Evolutionary conservation across 169 alveolate genomes (phyloP).

Genomic region (Perkinsus marinus): DNA sequence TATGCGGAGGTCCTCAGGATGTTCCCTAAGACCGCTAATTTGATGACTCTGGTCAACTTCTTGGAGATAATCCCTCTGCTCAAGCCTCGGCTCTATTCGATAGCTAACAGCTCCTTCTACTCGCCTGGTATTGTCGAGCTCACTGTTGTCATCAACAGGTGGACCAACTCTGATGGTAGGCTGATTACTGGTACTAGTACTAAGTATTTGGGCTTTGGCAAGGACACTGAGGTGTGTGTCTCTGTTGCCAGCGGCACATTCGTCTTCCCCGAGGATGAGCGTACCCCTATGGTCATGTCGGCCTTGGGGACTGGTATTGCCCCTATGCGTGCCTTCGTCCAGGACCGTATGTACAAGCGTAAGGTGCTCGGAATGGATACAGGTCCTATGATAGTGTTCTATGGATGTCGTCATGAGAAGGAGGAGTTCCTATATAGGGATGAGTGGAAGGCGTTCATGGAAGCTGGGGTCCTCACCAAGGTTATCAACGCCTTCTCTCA

Average conservation of each 20-base stretch:
- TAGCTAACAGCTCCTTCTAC: slow-evolving; percentile 13
- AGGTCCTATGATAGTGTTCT: slow-evolving; percentile 37
- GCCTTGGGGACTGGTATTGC: slow-evolving; percentile 46
- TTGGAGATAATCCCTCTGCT: slow-evolving; percentile 16
- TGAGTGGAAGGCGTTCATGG: slow-evolving; percentile 32
- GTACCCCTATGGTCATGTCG: slow-evolving; percentile 40
- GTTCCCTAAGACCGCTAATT: slow-evolving; percentile 13
- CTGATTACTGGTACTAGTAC: neutral
- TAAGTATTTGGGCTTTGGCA: neutral
- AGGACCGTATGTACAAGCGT: slow-evolving; percentile 25
- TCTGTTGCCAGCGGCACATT: slow-evolving; percentile 11
- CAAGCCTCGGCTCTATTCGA: slow-evolving; percentile 27
- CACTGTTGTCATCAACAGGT: neutral
- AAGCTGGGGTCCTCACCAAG: slow-evolving; percentile 29
- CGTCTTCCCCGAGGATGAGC: slow-evolving; percentile 33
- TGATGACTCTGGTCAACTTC: slow-evolving; percentile 14
- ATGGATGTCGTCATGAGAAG: slow-evolving; percentile 37
- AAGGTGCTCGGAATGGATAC: slow-evolving; percentile 15
- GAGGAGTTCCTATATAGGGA: slow-evolving; percentile 38
- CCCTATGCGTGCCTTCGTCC: slow-evolving; percentile 44
- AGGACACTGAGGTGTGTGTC: neutral
- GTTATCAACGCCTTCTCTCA: slow-evolving; percentile 42
- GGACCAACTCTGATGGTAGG: neutral
- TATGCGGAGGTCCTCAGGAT: slow-evolving; percentile 14
- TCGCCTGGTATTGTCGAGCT: neutral